Evolutionary conservation across 768 basidiomycete species (phyloP).

Genomic region (Rhizopogon roseolus): DNA sequence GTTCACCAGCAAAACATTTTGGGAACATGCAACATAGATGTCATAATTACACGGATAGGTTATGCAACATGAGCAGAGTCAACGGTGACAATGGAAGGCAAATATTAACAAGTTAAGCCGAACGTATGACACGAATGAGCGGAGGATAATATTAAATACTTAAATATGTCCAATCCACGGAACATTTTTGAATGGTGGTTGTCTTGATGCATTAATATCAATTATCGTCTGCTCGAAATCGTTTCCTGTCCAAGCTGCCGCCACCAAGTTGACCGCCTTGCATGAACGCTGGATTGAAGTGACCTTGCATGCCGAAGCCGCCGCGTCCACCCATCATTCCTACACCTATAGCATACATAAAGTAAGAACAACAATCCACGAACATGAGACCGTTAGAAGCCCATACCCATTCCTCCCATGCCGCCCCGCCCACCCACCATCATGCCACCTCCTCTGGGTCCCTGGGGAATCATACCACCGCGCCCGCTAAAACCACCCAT

Average conservation of each 20-base stretch:
- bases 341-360: slow-evolving; percentile 40
- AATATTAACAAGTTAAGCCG: slow-evolving; percentile 1
- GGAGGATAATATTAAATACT: not conserved
- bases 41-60: slow-evolving; percentile 26
- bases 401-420: slow-evolving; percentile 49
- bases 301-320: slow-evolving; percentile 50
- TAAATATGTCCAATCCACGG: not conserved
- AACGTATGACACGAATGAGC: not conserved
- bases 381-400: slow-evolving; percentile 21
- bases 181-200: not conserved
- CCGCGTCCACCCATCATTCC: slow-evolving; percentile 44
- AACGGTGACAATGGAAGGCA: not conserved
- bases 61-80: slow-evolving; percentile 8
- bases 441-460: slow-evolving; percentile 44
- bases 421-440: slow-evolving; percentile 39
- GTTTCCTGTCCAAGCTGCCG: slow-evolving; percentile 45
- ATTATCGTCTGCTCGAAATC: slow-evolving; percentile 52
- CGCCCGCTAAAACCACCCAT: slow-evolving; percentile 34
- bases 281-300: slow-evolving; percentile 77
- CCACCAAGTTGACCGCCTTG: slow-evolving; percentile 40
- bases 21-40: not conserved
- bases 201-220: slow-evolving; percentile 17
- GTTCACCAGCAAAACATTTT: too few relatives aligned
- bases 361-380: slow-evolving; percentile 26
- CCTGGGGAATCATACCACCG: slow-evolving; percentile 50